Evolutionary conservation across 352 stramenopile genomes (phyloP).

Genomic region (Salisapilia sapeloensis): DNA sequence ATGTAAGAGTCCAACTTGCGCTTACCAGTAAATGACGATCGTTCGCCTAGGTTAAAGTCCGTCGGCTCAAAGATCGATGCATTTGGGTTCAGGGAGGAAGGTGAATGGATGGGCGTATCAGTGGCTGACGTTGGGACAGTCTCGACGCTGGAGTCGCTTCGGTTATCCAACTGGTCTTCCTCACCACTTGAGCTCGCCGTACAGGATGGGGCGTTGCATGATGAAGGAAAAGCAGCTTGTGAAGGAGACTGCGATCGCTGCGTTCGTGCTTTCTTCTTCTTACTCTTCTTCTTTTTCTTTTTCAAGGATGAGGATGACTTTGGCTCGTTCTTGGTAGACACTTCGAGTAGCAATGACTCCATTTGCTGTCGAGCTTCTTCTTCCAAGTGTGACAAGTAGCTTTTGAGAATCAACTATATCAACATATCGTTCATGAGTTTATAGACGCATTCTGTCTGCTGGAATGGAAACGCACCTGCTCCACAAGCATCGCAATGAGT

Average conservation of each 20-base stretch:
- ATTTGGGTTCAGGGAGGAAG: slow-evolving; percentile 30
- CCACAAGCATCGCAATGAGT: slow-evolving; percentile 71
- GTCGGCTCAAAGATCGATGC: slow-evolving; percentile 35
- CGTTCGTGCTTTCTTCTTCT: slow-evolving; percentile 13
- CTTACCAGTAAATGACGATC: slow-evolving; percentile 15
- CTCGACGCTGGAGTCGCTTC: slow-evolving; percentile 7
- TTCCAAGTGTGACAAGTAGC: slow-evolving; percentile 51
- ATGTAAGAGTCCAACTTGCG: slow-evolving; percentile 62
- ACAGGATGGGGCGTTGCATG: slow-evolving; percentile 1
- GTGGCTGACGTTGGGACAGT: slow-evolving; percentile 5
- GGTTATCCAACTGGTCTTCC: slow-evolving; percentile 2
- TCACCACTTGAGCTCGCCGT: neutral
- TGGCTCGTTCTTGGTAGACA: slow-evolving; percentile 5
- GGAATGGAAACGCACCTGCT: slow-evolving; percentile 15
- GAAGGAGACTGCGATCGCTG: neutral
- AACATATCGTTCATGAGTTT: neutral
- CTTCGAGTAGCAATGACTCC: slow-evolving; percentile 46
- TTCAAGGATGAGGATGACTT: neutral
- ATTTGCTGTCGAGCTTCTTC: slow-evolving; percentile 53
- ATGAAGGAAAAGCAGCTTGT: slow-evolving; percentile 5
- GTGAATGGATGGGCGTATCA: slow-evolving; percentile 1
- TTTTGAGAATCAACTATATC: slow-evolving; percentile 50
- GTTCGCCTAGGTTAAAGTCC: slow-evolving; percentile 1
- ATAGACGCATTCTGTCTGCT: neutral
- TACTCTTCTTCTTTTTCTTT: slow-evolving; percentile 16